Conservation (phyloP, 2,329 filamentous ascomycete genomes). For the Diaporthe citrichinensis region DNA sequence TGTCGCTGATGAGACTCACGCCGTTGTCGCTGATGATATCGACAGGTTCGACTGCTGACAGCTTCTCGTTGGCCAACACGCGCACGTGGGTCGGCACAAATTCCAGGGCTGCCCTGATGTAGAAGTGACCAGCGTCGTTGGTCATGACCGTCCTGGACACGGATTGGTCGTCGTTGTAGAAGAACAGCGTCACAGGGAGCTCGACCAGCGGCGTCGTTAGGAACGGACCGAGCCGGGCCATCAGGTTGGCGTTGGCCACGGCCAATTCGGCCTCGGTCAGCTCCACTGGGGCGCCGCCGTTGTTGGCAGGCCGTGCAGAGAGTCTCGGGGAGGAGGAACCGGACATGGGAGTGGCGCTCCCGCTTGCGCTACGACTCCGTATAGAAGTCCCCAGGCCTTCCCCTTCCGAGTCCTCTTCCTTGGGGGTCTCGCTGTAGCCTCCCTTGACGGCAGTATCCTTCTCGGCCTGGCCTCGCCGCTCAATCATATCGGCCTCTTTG, state of each 20-base stretch:
- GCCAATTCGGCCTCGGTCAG: constrained; percentile 83
- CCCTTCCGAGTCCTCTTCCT: constrained; percentile 59
- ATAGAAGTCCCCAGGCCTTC: constrained; percentile 47
- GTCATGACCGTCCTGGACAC: constrained; percentile 88
- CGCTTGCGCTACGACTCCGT: constrained; percentile 50
- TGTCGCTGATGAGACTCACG: constrained; percentile 95
- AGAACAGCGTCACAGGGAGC: constrained; percentile 90
- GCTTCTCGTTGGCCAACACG: constrained; percentile 86
- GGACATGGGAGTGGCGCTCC: constrained; percentile 53
- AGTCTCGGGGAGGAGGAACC: constrained; percentile 60
- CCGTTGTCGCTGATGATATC: constrained; percentile 82
- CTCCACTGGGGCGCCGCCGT: constrained; percentile 56
- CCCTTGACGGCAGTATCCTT: constrained; percentile 79
- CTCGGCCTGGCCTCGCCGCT: constrained; percentile 79
- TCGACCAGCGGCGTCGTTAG: constrained; percentile 85
- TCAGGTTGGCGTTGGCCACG: constrained; percentile 86
- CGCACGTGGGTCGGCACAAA: constrained; percentile 93
- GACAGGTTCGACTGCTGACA: constrained; percentile 86
- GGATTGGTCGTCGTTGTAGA: constrained; percentile 88
- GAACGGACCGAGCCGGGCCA: constrained; percentile 90
- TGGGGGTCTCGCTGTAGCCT: constrained; percentile 78
- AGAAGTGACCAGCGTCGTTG: constrained; percentile 91
- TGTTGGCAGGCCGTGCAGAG: constrained; percentile 55
- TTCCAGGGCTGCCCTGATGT: constrained; percentile 82
- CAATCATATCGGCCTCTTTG: constrained; percentile 82